Evolutionary conservation across 2,329 filamentous ascomycete genomes (phyloP).

Genomic region (Fusarium penzigii): DNA sequence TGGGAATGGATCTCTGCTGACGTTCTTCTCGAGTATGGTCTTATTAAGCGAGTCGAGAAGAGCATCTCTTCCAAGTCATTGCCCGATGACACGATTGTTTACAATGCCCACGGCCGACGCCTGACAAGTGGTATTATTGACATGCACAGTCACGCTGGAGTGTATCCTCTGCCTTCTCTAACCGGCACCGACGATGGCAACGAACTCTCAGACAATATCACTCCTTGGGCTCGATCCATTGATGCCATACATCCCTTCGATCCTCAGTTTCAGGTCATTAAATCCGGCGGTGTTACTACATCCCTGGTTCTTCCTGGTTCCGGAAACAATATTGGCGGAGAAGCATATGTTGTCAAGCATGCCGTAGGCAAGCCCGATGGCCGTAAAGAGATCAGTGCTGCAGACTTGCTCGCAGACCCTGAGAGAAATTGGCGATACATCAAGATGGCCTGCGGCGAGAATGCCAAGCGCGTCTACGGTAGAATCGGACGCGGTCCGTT

Average conservation of each 20-base stretch:
- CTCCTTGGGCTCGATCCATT: slow-evolving; percentile 67
- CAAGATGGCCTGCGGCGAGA: slow-evolving; percentile 77
- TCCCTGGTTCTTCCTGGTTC: slow-evolving; percentile 67
- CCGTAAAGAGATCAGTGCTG: slow-evolving; percentile 61
- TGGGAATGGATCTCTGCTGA: slow-evolving; percentile 63
- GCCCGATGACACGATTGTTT: slow-evolving; percentile 50
- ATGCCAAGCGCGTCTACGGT: slow-evolving; percentile 64
- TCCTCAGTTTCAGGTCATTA: slow-evolving; percentile 67
- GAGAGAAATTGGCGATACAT: slow-evolving; percentile 68
- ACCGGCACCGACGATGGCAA: slow-evolving; percentile 60
- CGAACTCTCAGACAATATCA: slow-evolving; percentile 64
- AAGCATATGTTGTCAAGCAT: slow-evolving; percentile 70
- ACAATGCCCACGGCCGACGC: slow-evolving; percentile 60
- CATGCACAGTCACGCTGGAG: slow-evolving; percentile 69
- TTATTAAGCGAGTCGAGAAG: slow-evolving; percentile 56
- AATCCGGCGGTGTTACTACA: slow-evolving; percentile 72
- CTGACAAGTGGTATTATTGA: slow-evolving; percentile 70
- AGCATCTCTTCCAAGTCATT: slow-evolving; percentile 45
- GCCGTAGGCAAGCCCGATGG: slow-evolving; percentile 62
- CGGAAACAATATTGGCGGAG: slow-evolving; percentile 73
- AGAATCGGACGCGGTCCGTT: slow-evolving; percentile 53
- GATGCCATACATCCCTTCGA: slow-evolving; percentile 66
- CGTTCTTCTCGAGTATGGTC: slow-evolving; percentile 60
- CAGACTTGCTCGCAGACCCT: slow-evolving; percentile 66
- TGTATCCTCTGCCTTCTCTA: slow-evolving; percentile 57